Percentiles rank a stretch among this genome's conserved stretches.
These are phyloP conservation scores for Talaromyces ruber DNA, from an alignment of 495 filamentous ascomycete genomes.

Conservation along the genomic window DNA sequence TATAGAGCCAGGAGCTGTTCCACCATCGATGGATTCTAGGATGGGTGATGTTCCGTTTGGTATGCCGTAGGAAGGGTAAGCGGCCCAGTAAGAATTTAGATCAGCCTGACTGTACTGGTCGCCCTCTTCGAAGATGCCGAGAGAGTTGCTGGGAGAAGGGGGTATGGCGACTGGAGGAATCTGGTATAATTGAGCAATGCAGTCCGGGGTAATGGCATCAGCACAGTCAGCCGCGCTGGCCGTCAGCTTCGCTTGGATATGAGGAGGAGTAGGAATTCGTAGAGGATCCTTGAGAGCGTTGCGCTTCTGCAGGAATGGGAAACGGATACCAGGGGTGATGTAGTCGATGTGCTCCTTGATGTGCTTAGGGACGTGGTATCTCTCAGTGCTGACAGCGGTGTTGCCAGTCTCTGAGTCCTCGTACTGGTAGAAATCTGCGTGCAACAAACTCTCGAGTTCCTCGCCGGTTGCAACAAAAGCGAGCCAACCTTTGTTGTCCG, in stretches of 20 bases:
- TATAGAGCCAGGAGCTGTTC: slow-evolving; percentile 21
- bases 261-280: neutral
- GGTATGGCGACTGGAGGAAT: slow-evolving; percentile 31
- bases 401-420: slow-evolving; percentile 36
- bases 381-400: slow-evolving; percentile 14
- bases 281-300: neutral
- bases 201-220: slow-evolving; percentile 41
- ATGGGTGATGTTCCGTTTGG: slow-evolving; percentile 35
- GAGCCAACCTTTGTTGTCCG: slow-evolving; percentile 44
- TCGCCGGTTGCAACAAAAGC: slow-evolving; percentile 41
- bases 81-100: slow-evolving; percentile 47
- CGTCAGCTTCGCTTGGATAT: slow-evolving; percentile 19
- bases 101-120: slow-evolving; percentile 45
- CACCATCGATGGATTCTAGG: slow-evolving; percentile 33
- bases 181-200: slow-evolving; percentile 45
- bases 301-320: slow-evolving; percentile 15
- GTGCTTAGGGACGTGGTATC: slow-evolving; percentile 43
- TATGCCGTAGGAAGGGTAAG: slow-evolving; percentile 27
- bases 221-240: slow-evolving; percentile 34
- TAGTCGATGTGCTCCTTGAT: slow-evolving; percentile 47
- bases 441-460: slow-evolving; percentile 47
- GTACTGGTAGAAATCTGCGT: slow-evolving; percentile 51
- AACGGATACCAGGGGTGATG: slow-evolving; percentile 40
- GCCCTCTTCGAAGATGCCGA: slow-evolving; percentile 44
- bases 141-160: slow-evolving; percentile 34